Conservation (phyloP, 352 stramenopile genomes). For the Phytophthora podocarpi region DNA sequence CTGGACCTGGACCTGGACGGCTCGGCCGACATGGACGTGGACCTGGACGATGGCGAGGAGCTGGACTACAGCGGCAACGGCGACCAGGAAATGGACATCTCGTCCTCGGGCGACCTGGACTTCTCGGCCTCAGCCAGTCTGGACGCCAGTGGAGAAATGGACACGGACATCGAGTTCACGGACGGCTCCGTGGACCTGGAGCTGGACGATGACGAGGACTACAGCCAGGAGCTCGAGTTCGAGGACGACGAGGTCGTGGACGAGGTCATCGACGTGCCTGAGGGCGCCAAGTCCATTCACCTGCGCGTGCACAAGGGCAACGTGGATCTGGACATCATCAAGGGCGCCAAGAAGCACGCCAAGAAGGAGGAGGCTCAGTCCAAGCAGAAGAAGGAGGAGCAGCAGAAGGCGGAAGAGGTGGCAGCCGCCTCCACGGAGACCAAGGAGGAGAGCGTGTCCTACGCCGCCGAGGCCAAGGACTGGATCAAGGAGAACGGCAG, state of each 20-base stretch:
- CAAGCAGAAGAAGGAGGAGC: constrained; percentile 24
- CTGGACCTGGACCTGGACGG: constrained; percentile 28
- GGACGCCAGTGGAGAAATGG: constrained; percentile 31
- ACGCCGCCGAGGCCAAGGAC: constrained; percentile 41
- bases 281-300: constrained; percentile 48
- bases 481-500: constrained; percentile 47
- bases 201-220: constrained; percentile 53
- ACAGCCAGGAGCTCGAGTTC: constrained; percentile 55
- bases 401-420: constrained; percentile 27
- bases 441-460: constrained; percentile 42
- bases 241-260: constrained; percentile 42
- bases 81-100: constrained; percentile 33
- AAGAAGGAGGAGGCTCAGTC: constrained; percentile 26
- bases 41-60: constrained; percentile 29
- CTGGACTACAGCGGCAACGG: constrained; percentile 36
- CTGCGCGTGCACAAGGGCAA: constrained; percentile 54
- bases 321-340: constrained; percentile 62
- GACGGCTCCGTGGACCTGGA: constrained; percentile 47
- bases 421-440: constrained; percentile 6
- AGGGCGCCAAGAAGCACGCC: constrained; percentile 24
- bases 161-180: constrained; percentile 38
- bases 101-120: constrained; percentile 25
- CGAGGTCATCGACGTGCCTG: constrained; percentile 54
- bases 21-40: constrained; percentile 31
- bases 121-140: constrained; percentile 35